Evolutionary conservation across 2,329 filamentous ascomycete genomes (phyloP).

Genomic region (Chaetomiaceae sp.): DNA sequence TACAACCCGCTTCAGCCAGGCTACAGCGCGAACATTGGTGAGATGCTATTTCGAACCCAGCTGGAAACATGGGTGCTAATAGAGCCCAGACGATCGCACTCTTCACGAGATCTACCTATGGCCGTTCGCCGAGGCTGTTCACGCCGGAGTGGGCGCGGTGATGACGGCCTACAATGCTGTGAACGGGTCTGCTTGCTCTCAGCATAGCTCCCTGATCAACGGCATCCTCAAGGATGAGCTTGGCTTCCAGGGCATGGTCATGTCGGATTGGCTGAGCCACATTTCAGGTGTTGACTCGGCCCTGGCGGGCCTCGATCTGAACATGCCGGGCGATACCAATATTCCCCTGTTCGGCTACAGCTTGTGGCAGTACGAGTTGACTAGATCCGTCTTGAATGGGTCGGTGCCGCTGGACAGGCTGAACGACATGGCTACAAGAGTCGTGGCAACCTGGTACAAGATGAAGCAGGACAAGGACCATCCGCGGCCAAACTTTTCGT

Average conservation of each 20-base stretch:
- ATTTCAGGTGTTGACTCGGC: constrained; percentile 69
- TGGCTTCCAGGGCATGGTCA: constrained; percentile 75
- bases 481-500: constrained; percentile 55
- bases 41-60: neutral
- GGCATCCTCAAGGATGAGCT: constrained; percentile 73
- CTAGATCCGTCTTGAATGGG: constrained; percentile 52
- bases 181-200: constrained; percentile 76
- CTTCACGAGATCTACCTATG: constrained; percentile 73
- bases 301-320: constrained; percentile 67
- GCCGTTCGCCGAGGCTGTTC: constrained; percentile 71
- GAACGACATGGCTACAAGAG: constrained; percentile 53
- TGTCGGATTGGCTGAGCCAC: constrained; percentile 79
- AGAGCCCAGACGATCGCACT: constrained; percentile 59
- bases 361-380: constrained; percentile 54
- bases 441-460: constrained; percentile 57
- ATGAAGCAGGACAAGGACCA: constrained; percentile 56
- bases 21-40: constrained; percentile 53
- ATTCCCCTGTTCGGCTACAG: constrained; percentile 49
- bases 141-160: constrained; percentile 58
- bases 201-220: constrained; percentile 74
- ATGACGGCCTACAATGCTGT: constrained; percentile 67
- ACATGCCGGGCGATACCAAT: constrained; percentile 55
- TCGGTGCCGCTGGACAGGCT: constrained; percentile 52
- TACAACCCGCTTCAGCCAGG: constrained; percentile 48
- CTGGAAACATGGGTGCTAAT: constrained; percentile 26